phyloP scores from a whole-genome alignment of 1,284 basidiomycete genomes.

The Gymnopus androsaceus region DNA sequence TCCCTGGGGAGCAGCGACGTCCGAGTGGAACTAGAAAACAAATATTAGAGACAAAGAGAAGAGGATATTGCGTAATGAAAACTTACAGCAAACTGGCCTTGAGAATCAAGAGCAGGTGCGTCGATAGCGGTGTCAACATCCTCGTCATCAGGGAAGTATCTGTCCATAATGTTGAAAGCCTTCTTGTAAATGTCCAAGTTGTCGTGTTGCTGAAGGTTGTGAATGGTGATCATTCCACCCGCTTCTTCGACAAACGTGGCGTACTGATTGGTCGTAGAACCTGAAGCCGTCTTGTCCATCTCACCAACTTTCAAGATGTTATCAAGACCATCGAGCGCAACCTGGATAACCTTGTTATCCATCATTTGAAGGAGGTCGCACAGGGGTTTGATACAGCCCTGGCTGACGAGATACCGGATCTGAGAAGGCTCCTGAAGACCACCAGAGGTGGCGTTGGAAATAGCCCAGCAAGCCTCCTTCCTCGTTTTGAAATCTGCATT shows the following conservation, averaged over 20 bases:
- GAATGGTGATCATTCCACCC: slow-evolving; percentile 97
- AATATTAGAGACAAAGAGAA: slow-evolving; percentile 26
- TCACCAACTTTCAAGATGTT: slow-evolving; percentile 99
- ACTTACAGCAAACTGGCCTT: slow-evolving; percentile 89
- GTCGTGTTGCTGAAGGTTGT: slow-evolving; percentile 99
- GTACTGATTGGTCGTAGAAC: slow-evolving; percentile 89
- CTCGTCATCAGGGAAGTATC: slow-evolving; percentile 88
- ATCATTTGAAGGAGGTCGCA: slow-evolving; percentile 96
- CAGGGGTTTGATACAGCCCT: slow-evolving; percentile 98
- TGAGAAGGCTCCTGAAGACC: slow-evolving; percentile 96
- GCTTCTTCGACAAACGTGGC: slow-evolving; percentile 96
- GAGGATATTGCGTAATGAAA: slow-evolving; percentile 27
- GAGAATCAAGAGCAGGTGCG: slow-evolving; percentile 82
- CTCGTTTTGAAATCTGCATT: slow-evolving; percentile 99
- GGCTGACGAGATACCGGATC: slow-evolving; percentile 96
- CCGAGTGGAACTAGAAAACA: slow-evolving; percentile 70
- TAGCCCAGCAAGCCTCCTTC: slow-evolving; percentile 99
- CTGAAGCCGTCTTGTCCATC: slow-evolving; percentile 86
- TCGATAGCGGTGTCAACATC: slow-evolving; percentile 80
- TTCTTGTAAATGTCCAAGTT: slow-evolving; percentile 99
- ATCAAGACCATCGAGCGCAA: slow-evolving; percentile 95
- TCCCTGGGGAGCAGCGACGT: slow-evolving; percentile 86
- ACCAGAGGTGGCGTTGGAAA: slow-evolving; percentile 98
- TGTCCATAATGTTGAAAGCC: slow-evolving; percentile 99
- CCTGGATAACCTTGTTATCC: slow-evolving; percentile 99